Conservation (phyloP, 2,329 filamentous ascomycete species). For the Penicillium sp. region DNA sequence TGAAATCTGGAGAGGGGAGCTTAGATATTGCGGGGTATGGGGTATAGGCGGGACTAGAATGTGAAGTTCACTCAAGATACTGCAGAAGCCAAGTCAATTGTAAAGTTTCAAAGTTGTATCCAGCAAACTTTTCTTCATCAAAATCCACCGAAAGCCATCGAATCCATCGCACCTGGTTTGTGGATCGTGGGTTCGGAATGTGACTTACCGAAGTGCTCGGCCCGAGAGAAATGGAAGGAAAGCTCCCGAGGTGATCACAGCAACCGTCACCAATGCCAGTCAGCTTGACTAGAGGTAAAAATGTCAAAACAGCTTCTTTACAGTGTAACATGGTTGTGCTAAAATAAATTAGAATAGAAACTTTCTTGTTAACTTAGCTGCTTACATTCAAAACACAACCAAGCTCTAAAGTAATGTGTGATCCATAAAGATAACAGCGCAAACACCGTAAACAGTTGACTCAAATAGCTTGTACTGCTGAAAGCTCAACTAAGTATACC, state of each 20-base stretch:
- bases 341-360: too few species aligned
- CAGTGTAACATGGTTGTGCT: too few species aligned
- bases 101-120: neutral
- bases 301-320: too few species aligned
- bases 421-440: too few species aligned
- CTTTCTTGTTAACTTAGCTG: too few species aligned
- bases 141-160: neutral
- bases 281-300: too few species aligned
- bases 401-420: too few species aligned
- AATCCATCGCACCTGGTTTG: neutral
- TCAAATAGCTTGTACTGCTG: too few species aligned
- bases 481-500: too few species aligned
- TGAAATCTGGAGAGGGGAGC: neutral
- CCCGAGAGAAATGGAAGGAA: slow-evolving; percentile 2
- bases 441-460: too few species aligned
- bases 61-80: neutral
- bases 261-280: too few species aligned
- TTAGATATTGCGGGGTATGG: slow-evolving; percentile 4
- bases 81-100: neutral
- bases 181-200: neutral
- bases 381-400: too few species aligned
- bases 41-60: neutral
- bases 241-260: neutral
- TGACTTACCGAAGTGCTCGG: slow-evolving; percentile 4
- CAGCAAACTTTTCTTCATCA: neutral